Evolutionary conservation across 805 yeast genomes (phyloP).

Genomic region (Candida peoriensis): DNA sequence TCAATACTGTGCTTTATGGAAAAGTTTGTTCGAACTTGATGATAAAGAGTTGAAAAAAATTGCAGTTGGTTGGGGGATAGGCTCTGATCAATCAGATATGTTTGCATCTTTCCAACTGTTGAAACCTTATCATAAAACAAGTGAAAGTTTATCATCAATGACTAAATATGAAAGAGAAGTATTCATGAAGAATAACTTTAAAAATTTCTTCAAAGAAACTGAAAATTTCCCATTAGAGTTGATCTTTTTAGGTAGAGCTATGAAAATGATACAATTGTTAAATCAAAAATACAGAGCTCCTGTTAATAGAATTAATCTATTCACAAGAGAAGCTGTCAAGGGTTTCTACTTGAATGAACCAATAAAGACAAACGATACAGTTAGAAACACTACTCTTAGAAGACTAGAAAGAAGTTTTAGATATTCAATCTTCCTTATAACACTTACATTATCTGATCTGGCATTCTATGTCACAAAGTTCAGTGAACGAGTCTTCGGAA

Average conservation of each 20-base stretch:
- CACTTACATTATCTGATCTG: conserved; percentile 19
- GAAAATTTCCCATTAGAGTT: conserved; percentile 63
- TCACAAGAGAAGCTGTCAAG: conserved; percentile 52
- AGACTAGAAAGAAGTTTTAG: conserved; percentile 11
- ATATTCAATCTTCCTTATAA: conserved; percentile 16
- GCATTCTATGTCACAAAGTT: conserved; percentile 16
- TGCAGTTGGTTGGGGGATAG: conserved; percentile 63
- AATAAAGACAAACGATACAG: not conserved
- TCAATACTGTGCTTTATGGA: conserved; percentile 63
- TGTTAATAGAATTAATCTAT: conserved; percentile 61
- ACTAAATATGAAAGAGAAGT: conserved; percentile 38
- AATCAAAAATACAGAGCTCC: conserved; percentile 67
- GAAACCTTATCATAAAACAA: conserved; percentile 35
- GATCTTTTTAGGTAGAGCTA: conserved; percentile 61
- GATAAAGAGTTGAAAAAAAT: conserved; percentile 41
- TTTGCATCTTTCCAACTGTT: conserved; percentile 53
- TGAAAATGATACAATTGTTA: conserved; percentile 69
- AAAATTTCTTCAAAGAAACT: conserved; percentile 53
- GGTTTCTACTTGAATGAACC: conserved; percentile 21
- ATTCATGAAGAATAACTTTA: conserved; percentile 41
- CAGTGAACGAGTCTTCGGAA: conserved; percentile 16
- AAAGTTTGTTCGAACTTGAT: conserved; percentile 50
- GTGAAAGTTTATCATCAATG: conserved; percentile 24
- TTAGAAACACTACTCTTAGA: conserved; percentile 3
- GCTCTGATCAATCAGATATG: conserved; percentile 48